These are phyloP conservation scores for Eucalyptus lansdowneana DNA, from an alignment of 345 rosid genomes.

Conservation along the genomic window DNA sequence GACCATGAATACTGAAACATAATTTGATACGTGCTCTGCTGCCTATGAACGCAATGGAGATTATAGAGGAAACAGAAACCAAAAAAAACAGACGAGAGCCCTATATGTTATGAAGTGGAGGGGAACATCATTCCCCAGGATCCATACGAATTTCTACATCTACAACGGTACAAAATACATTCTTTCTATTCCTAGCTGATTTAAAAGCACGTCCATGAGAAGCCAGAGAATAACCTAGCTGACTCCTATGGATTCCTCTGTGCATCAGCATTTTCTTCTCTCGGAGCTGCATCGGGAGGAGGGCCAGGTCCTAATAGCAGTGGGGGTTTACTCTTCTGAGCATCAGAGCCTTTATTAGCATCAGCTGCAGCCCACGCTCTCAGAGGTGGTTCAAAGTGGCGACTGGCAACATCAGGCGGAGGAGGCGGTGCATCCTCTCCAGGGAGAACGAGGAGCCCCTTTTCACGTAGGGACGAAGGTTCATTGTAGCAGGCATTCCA, in stretches of 20 bases:
- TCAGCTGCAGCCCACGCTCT: conserved; percentile 53
- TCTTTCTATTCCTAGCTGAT: background rate
- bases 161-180: background rate
- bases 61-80: background rate
- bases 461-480: conserved; percentile 53
- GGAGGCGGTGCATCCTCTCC: conserved; percentile 65
- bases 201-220: background rate
- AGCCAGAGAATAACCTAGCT: background rate
- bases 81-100: background rate
- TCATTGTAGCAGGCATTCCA: conserved; percentile 66
- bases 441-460: conserved; percentile 66
- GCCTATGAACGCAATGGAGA: background rate
- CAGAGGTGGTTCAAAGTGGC: conserved; percentile 73
- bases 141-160: background rate
- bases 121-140: background rate
- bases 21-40: background rate
- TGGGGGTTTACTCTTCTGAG: conserved; percentile 37
- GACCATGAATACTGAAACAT: background rate
- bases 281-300: conserved; percentile 3
- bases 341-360: conserved; percentile 11
- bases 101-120: background rate
- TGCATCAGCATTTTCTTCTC: background rate
- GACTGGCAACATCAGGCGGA: conserved; percentile 65
- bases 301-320: conserved; percentile 45
- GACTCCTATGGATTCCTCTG: background rate